These are phyloP conservation scores for Hypoxylon sp. DNA, from an alignment of 2,329 filamentous ascomycete genomes.

Conservation along the genomic window DNA sequence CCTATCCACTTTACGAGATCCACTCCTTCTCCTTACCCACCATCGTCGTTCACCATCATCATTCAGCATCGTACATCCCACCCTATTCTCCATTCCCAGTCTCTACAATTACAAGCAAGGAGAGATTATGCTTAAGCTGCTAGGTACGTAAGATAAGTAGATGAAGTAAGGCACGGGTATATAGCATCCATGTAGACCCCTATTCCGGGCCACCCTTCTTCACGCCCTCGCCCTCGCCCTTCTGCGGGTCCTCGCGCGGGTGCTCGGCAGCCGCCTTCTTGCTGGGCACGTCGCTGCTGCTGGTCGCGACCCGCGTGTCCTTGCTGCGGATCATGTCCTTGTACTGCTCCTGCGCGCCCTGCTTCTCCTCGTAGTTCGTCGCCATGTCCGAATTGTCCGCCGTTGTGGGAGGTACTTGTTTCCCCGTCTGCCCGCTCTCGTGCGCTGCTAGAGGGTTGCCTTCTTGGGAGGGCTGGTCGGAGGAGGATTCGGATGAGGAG, in stretches of 20 bases:
- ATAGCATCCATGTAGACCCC: background rate
- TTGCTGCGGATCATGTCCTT: constrained; percentile 43
- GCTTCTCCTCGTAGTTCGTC: constrained; percentile 44
- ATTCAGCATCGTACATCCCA: background rate
- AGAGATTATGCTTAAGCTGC: background rate
- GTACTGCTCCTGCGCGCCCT: constrained; percentile 46
- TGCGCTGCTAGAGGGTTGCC: constrained; percentile 27
- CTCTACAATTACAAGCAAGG: background rate
- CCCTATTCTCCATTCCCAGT: background rate
- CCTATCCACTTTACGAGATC: background rate
- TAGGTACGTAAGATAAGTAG: background rate
- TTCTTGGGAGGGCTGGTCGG: constrained; percentile 1
- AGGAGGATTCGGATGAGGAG: constrained; percentile 1
- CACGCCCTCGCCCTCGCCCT: constrained; percentile 47
- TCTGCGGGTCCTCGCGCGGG: constrained; percentile 50
- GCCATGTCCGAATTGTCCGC: constrained; percentile 43
- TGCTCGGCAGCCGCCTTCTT: constrained; percentile 48
- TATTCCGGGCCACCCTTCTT: constrained; percentile 41
- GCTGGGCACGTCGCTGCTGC: constrained; percentile 45
- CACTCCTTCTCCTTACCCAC: background rate
- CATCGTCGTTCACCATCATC: background rate
- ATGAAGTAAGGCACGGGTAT: too few species aligned
- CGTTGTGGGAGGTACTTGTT: constrained; percentile 37
- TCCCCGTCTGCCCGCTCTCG: constrained; percentile 34
- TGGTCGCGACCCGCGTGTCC: constrained; percentile 44